Evolutionary conservation across 805 yeast species (phyloP).

Genomic region (Cyberlindnera petersonii): DNA sequence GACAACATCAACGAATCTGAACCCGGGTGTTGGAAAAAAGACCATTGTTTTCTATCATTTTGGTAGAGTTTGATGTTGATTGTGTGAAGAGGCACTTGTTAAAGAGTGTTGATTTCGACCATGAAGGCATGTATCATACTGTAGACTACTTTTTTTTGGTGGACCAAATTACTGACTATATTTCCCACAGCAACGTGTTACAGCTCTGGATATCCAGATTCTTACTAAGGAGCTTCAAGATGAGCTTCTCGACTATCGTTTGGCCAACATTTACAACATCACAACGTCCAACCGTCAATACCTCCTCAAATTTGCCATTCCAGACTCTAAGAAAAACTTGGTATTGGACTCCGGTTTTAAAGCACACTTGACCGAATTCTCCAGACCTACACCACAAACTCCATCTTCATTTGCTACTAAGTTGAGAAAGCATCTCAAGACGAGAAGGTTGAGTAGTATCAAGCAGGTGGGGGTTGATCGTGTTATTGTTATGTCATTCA

Average conservation of each 20-base stretch:
- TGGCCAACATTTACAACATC: conserved; percentile 83
- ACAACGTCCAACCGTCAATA: conserved; percentile 69
- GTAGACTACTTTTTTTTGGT: too few relatives aligned
- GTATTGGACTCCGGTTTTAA: conserved; percentile 86
- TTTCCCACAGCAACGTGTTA: conserved; percentile 70
- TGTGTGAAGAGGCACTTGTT: background rate
- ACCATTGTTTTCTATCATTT: too few relatives aligned
- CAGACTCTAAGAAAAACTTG: conserved; percentile 73
- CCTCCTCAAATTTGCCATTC: conserved; percentile 73
- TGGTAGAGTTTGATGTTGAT: too few relatives aligned
- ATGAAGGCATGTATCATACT: background rate
- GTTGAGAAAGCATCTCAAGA: conserved; percentile 78
- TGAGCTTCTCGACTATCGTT: conserved; percentile 57
- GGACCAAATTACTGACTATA: background rate
- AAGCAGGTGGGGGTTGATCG: conserved; percentile 78
- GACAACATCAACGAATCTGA: too few relatives aligned
- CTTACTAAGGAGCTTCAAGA: conserved; percentile 61
- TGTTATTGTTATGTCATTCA: conserved; percentile 77
- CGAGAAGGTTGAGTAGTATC: conserved; percentile 69
- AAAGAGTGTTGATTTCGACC: background rate
- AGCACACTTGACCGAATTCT: conserved; percentile 72
- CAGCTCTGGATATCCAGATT: conserved; percentile 76
- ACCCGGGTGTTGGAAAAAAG: too few relatives aligned
- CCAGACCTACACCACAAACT: conserved; percentile 71
- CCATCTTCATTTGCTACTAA: conserved; percentile 87